These are phyloP conservation scores for Tephrocybe rancida DNA, from an alignment of 768 basidiomycete species.

Conservation along the genomic window DNA sequence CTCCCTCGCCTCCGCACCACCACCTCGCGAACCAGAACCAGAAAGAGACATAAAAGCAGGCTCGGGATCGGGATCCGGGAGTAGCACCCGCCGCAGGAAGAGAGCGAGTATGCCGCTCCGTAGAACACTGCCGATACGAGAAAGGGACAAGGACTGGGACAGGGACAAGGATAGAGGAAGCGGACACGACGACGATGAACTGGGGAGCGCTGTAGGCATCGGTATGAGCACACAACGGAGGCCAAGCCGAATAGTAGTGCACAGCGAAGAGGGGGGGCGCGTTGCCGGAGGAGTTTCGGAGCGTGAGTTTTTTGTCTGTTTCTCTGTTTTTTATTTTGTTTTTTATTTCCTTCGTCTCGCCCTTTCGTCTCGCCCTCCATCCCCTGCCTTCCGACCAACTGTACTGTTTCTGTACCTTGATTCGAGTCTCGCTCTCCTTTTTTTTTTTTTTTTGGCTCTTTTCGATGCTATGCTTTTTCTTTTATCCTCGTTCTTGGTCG, in stretches of 20 bases:
- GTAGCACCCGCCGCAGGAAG: no score
- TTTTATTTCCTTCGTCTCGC: no score
- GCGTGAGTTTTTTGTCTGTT: slow-evolving; percentile 3
- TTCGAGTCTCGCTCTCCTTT: no score
- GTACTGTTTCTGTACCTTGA: no score
- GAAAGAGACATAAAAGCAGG: not conserved
- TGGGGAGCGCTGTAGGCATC: slow-evolving; percentile 44
- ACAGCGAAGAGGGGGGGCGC: slow-evolving; percentile 40
- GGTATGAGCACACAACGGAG: slow-evolving; percentile 53
- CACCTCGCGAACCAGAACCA: not conserved
- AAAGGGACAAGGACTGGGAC: slow-evolving; percentile 13
- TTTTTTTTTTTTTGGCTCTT: no score
- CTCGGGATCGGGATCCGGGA: slow-evolving; percentile 1
- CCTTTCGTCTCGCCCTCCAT: no score
- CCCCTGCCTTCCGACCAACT: no score
- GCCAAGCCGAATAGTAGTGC: slow-evolving; percentile 34
- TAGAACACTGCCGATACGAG: no score
- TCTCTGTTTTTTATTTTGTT: not conserved
- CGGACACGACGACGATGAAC: not conserved
- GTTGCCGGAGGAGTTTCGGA: slow-evolving; percentile 45
- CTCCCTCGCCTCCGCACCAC: slow-evolving; percentile 5
- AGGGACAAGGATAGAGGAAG: slow-evolving; percentile 29
- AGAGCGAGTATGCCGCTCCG: no score
- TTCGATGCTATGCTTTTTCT: no score
- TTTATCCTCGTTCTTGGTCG: no score